Evolutionary conservation across 2,329 filamentous ascomycete genomes (phyloP), one percentile per base, ranked within the genome.

Genomic region (Colletotrichum theobromicola): DNA sequence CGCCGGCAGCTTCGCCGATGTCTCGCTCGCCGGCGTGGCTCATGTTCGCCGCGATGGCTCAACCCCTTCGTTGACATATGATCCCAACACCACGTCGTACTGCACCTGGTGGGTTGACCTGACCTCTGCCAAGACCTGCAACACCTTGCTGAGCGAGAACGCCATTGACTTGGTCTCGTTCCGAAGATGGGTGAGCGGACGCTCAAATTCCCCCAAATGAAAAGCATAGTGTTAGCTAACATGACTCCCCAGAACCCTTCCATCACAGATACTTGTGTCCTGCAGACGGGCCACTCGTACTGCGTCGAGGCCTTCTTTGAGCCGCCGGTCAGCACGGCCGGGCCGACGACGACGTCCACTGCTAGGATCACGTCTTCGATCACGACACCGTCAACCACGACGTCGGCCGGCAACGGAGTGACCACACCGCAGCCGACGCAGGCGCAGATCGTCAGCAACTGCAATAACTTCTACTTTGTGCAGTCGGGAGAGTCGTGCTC

Each of bases 401-500:
- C 46, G 4, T 21, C 16, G 18, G 8, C 46, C 16, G 16, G 7
- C 9, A 53, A 53, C 46, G 46, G 46, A 6, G n/a, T 21, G 2
- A 2, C 16, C 7, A 58, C 53, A 5, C 53, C 53, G 2, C 12
- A 4, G 5, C 26, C 26, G 2, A 32, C 26, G 2, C 53, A 58
- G 26, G 24, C 53, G 8, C 24, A 67, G 28, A 71, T 75, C 26
- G 72, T 70, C 18, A 66, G 7, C 10, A 75, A 71, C 73, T 77
- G 75, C 50, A 69, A 75, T 24, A 71, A 70, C 37, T 77, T 77
- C 63, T 46, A 77, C 37, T 67, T 65, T 13, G 57, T 72, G 15
- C 9, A 42, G 42, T n/a, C 21, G 6, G 64, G 69, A 7, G 68
- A 67, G 53, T 67, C 53, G 6, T 77, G 77, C 28, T 13, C 21